Evolutionary conservation across 805 yeast species (phyloP).

Genomic region (Candida awuae): DNA sequence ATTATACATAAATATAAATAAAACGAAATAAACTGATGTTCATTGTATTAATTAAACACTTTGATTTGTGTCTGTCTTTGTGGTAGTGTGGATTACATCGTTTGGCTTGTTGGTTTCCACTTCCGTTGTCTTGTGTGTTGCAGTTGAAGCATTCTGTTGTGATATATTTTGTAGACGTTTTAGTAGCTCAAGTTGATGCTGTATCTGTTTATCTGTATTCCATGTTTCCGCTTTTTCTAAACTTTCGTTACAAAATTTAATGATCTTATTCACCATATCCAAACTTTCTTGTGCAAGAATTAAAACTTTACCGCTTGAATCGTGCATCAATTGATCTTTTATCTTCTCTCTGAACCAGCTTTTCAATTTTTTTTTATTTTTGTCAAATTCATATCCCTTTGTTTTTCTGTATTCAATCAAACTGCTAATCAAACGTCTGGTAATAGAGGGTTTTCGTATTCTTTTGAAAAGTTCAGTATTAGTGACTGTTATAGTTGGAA

Average conservation of each 20-base stretch:
- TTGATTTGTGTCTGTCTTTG: too few species aligned
- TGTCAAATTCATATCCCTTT: constrained; percentile 8
- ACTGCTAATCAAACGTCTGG: constrained; percentile 24
- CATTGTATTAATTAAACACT: too few species aligned
- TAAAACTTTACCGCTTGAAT: constrained; percentile 63
- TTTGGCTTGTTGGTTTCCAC: too few species aligned
- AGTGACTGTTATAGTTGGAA: constrained; percentile 11
- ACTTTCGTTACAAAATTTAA: constrained; percentile 77
- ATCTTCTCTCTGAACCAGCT: constrained; percentile 25
- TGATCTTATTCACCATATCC: constrained; percentile 77
- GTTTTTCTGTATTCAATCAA: constrained; percentile 22
- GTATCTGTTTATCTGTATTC: constrained; percentile 32
- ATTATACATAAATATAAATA: background rate
- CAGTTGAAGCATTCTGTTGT: constrained; percentile 11
- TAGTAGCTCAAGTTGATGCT: constrained; percentile 23
- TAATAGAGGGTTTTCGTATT: constrained; percentile 14
- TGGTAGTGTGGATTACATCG: too few species aligned
- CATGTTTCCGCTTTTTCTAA: constrained; percentile 80
- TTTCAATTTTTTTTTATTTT: constrained; percentile 11
- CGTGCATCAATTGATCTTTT: constrained; percentile 25
- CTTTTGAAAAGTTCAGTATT: constrained; percentile 11
- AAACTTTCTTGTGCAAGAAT: constrained; percentile 83
- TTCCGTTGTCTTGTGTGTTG: background rate
- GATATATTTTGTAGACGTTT: constrained; percentile 24
- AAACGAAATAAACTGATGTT: too few species aligned